A percentile compares a stretch with the other conserved stretches of the same genome.
Conservation (phyloP, 768 basidiomycete genomes). For the Tylopilus intermedius region DNA sequence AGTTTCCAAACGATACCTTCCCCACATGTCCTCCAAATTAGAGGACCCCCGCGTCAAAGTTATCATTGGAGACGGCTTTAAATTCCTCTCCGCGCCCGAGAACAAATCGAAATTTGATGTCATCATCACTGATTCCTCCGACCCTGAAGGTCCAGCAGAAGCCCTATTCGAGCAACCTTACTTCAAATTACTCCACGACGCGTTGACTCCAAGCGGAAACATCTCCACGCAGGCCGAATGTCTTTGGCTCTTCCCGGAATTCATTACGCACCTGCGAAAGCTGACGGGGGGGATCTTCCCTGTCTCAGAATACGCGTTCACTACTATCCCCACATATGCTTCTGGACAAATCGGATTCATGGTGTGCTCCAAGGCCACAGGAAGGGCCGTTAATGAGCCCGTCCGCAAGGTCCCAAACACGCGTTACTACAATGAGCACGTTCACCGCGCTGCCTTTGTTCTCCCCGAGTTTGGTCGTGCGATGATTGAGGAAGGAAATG, state of each 20-base stretch:
- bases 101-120: conserved; percentile 88
- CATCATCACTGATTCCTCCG: conserved; percentile 98
- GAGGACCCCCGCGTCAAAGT: conserved; percentile 77
- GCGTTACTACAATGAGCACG: conserved; percentile 76
- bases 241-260: conserved; percentile 85
- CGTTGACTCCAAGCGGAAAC: conserved; percentile 82
- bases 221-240: conserved; percentile 96
- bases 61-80: conserved; percentile 92
- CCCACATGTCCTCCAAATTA: conserved; percentile 87
- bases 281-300: conserved; percentile 74
- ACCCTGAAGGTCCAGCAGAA: conserved; percentile 93
- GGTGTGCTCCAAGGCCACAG: conserved; percentile 73
- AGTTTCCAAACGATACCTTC: conserved; percentile 89
- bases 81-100: conserved; percentile 70
- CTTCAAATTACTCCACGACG: conserved; percentile 90
- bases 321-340: conserved; percentile 96
- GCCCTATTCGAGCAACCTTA: conserved; percentile 95
- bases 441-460: conserved; percentile 80
- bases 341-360: conserved; percentile 95
- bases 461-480: conserved; percentile 86
- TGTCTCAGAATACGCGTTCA: conserved; percentile 83
- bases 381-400: conserved; percentile 66
- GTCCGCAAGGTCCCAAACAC: conserved; percentile 66
- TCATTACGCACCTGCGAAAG: conserved; percentile 71
- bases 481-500: conserved; percentile 65